Evolutionary conservation across 2,329 filamentous ascomycete genomes (phyloP).

Genomic region (Cyclaneusma minus): DNA sequence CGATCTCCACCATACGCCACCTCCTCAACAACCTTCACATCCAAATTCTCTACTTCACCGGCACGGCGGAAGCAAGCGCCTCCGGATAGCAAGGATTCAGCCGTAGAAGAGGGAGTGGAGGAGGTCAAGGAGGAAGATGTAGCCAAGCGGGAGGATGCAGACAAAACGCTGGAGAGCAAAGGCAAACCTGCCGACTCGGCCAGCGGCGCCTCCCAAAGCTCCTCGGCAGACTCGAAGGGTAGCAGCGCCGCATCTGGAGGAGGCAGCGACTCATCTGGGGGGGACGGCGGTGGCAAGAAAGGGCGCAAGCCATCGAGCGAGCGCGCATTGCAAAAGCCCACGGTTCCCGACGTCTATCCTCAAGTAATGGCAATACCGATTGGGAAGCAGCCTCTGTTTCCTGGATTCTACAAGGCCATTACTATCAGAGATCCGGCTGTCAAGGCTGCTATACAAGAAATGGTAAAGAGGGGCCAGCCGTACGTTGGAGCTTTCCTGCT

Average conservation of each 20-base stretch:
- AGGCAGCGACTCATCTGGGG: slow-evolving; percentile 13
- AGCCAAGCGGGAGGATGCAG: slow-evolving; percentile 21
- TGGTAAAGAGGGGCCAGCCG: slow-evolving; percentile 91
- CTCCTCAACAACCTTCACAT: slow-evolving; percentile 25
- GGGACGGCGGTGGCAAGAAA: slow-evolving; percentile 50
- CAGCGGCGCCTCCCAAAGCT: slow-evolving; percentile 12
- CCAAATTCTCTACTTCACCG: slow-evolving; percentile 34
- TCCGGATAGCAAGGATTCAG: slow-evolving; percentile 23
- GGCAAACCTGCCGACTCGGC: slow-evolving; percentile 11
- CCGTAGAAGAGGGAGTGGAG: slow-evolving; percentile 23
- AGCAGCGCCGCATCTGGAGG: slow-evolving; percentile 12
- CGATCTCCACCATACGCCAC: slow-evolving; percentile 24
- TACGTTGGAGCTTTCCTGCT: slow-evolving; percentile 95
- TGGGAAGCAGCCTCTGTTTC: slow-evolving; percentile 82
- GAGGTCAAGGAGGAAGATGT: slow-evolving; percentile 21
- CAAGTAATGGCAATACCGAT: slow-evolving; percentile 97
- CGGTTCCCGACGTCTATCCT: slow-evolving; percentile 87
- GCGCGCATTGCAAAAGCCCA: slow-evolving; percentile 68
- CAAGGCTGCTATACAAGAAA: slow-evolving; percentile 81
- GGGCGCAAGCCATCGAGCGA: slow-evolving; percentile 55
- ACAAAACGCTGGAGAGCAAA: slow-evolving; percentile 24
- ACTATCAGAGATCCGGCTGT: slow-evolving; percentile 91
- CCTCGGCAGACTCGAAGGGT: slow-evolving; percentile 12
- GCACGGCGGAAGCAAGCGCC: slow-evolving; percentile 27
- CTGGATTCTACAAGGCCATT: slow-evolving; percentile 97